Base-by-base conservation (phyloP, 2,329 filamentous ascomycete genomes). In the Cadophora luteo-olivacea region DNA sequence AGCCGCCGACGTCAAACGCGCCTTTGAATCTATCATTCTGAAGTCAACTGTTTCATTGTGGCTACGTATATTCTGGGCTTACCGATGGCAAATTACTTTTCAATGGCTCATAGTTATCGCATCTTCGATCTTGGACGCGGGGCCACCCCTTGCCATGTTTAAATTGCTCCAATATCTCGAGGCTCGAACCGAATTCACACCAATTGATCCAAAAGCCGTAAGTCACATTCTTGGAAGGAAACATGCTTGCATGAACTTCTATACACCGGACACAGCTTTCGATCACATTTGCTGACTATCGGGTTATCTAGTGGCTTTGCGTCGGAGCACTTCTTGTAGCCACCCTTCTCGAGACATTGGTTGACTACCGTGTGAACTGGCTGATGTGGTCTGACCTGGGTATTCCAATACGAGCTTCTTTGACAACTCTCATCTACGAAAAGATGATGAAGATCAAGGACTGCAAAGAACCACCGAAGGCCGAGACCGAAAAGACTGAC, bases 401-500 rank as follows among this genome's bases (percentile, higher is more conserved):
- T 14, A 64, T 73, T 33, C 89, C 91, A 0, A 81, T 94, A 19
- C 87, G 90, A 62, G 85, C 88, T 24, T 89, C 93, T 73, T 81
- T 95, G 3, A 88, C 90, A 1, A 86, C 90, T 0, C 82, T 93
- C 19, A 85, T 94, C 16, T 94, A 93, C 74, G 86, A 89, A 69
- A 95, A 95, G 78, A 87, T 91, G 0, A 87, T 93, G 82, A 85
- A 89, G 45, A 85, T 89, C 64, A 94, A 94, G 77, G 91, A 94
- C 76, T 84, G 86, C 24, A 83, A 76, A 22, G 73, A 81, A 52
- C 87, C 85, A 72, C 84, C 70, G 3, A 68, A 68, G 41, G 64
- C 64, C 49, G 51, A 68, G 22, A 63, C 57, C 25, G 62, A 62
- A 8, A 83, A 93, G 33, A 83, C 94, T 77, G 60, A 67, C n/a